Base-by-base conservation (phyloP, 2,329 filamentous ascomycete genomes). In the Neonectria hederae region DNA sequence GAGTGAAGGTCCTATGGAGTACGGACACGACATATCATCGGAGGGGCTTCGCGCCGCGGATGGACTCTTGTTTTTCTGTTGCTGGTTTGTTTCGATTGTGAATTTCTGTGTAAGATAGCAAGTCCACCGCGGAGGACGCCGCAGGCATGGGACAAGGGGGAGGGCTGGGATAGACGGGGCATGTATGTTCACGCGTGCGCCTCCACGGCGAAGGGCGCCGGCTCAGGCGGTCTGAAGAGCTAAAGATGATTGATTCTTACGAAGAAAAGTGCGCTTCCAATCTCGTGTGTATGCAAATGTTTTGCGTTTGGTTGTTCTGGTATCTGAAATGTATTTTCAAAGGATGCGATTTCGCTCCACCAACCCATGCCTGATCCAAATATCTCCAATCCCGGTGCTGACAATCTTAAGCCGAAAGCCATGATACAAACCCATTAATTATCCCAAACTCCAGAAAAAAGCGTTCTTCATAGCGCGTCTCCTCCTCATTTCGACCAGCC, bases 361-460 rank as follows among this genome's bases (percentile, higher is more conserved):
- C 9, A 42, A 19, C 57, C 52, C 43, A 57, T 52, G 43, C 32
- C 54, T 43, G 38, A 58, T 55, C 48, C 38, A 62, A 59, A 63
- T 58, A 54, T 65, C 52, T 60, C 62, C 43, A 61, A 65, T 54
- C 35, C 59, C 32, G 35, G 32, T 46, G 21, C 42, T 40, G 52
- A 63, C 60, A 59, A 19, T 59, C n/a, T 53, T 8, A 49, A 55
- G 40, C 59, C 51, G 57, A 45, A 28, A 57, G 26, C 53, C 51
- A 32, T 55, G n/a, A 56, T 21, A 62, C 45, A 21, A 62, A 65
- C 40, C 40, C 43, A 38, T 14, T 24, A 38, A 54, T 40, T 35
- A 59, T 51, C 57, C 59, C 60, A 65, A 72, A 70, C 69, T 73
- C 71, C 70, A 35, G 40, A 56, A 54, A 54, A 56, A 43, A 53